A percentile compares a stretch with the other conserved stretches of the same genome.
Conservation (phyloP, 1,284 basidiomycete genomes). For the Pholiota adiposa region DNA sequence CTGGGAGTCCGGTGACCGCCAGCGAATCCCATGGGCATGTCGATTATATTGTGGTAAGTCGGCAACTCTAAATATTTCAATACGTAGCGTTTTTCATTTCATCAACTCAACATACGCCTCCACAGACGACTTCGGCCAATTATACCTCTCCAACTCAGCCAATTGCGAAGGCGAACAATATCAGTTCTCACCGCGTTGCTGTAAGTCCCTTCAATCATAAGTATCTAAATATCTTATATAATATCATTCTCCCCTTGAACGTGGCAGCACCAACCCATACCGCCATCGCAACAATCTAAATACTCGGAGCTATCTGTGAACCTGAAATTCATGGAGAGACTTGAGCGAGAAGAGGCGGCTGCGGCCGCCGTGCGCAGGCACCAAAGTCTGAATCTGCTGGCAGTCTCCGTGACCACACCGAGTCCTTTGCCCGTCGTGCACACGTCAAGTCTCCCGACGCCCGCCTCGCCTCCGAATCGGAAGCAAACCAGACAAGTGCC, state of each 20-base stretch:
- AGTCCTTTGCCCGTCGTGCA: too few species aligned
- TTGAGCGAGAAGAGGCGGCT: slow-evolving; percentile 11
- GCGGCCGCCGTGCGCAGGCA: background rate
- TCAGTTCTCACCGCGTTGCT: background rate
- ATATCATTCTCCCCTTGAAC: background rate
- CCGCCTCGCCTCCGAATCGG: too few species aligned
- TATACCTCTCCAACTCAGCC: background rate
- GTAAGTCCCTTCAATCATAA: background rate
- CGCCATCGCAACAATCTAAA: slow-evolving; percentile 17
- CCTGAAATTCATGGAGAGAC: slow-evolving; percentile 15
- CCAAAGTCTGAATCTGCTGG: background rate
- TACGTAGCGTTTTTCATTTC: background rate
- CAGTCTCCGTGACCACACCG: background rate
- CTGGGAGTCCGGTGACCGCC: background rate
- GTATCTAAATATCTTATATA: background rate
- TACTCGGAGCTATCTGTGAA: slow-evolving; percentile 20
- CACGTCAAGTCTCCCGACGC: too few species aligned
- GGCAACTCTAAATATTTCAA: background rate
- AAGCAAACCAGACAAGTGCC: too few species aligned
- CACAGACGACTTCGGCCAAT: background rate
- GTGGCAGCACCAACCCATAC: slow-evolving; percentile 20
- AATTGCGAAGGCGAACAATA: background rate
- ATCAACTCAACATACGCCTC: background rate
- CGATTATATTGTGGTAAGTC: background rate
- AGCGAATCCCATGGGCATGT: background rate